phyloP scores from a whole-genome alignment of 2,329 filamentous ascomycete genomes.

The Neocucurbitaria cava region DNA sequence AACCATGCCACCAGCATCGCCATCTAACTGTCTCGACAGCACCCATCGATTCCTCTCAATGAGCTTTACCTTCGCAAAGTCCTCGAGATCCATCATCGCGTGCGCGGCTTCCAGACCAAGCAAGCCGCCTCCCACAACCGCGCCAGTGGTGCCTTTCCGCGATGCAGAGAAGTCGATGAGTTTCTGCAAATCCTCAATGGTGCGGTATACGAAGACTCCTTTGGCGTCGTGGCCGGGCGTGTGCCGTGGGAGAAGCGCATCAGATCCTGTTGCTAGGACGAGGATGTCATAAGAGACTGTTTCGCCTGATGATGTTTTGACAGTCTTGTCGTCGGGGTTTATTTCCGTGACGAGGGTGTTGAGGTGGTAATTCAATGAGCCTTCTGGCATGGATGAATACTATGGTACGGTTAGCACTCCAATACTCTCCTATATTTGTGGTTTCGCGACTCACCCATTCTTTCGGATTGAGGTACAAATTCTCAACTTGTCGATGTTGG shows the following conservation, averaged over 20 bases:
- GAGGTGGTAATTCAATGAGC: conserved; percentile 75
- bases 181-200: conserved; percentile 78
- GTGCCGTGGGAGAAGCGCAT: conserved; percentile 75
- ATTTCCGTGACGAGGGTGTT: conserved; percentile 77
- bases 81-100: conserved; percentile 85
- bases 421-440: neutral
- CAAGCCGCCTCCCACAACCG: conserved; percentile 83
- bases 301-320: conserved; percentile 74
- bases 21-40: conserved; percentile 80
- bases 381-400: conserved; percentile 72
- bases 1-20: conserved; percentile 80
- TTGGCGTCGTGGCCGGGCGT: conserved; percentile 80
- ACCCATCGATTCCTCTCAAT: conserved; percentile 87
- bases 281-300: conserved; percentile 78
- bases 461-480: conserved; percentile 83
- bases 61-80: conserved; percentile 75
- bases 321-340: conserved; percentile 67
- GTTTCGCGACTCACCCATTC: conserved; percentile 70
- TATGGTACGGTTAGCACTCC: conserved; percentile 37
- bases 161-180: conserved; percentile 76
- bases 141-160: conserved; percentile 71
- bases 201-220: conserved; percentile 89
- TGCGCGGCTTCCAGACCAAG: conserved; percentile 89
- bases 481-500: conserved; percentile 82
- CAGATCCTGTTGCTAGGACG: conserved; percentile 84